phyloP scores from a whole-genome alignment of 768 basidiomycete species.

The Podaxis sp. region DNA sequence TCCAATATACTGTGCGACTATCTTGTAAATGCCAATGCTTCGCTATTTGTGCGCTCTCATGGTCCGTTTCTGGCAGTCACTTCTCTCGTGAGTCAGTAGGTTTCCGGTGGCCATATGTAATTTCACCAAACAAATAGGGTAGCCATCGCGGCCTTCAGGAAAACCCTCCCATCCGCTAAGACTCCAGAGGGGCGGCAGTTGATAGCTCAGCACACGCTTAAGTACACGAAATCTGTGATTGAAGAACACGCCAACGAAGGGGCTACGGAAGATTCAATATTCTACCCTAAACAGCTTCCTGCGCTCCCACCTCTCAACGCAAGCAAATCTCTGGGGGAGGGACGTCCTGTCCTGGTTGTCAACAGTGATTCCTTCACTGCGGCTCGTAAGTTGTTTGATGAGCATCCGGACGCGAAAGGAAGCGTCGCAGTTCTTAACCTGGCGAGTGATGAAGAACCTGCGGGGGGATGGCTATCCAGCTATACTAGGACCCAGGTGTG shows the following conservation, averaged over 20 bases:
- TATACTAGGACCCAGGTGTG: slow-evolving; percentile 33
- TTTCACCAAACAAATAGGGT: not conserved
- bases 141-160: not conserved
- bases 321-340: slow-evolving; percentile 14
- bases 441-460: slow-evolving; percentile 34
- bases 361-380: slow-evolving; percentile 39
- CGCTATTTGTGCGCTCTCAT: no score
- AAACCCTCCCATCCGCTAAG: not conserved
- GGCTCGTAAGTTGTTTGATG: slow-evolving; percentile 32
- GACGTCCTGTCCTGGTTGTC: slow-evolving; percentile 23
- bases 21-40: no score
- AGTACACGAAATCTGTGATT: slow-evolving; percentile 26
- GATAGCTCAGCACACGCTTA: slow-evolving; percentile 30
- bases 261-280: slow-evolving; percentile 30
- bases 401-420: slow-evolving; percentile 23
- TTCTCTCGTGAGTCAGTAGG: not conserved
- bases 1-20: no score
- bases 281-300: slow-evolving; percentile 28
- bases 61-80: not conserved
- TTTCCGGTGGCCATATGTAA: no score
- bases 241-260: slow-evolving; percentile 27
- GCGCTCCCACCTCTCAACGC: slow-evolving; percentile 20
- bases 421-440: slow-evolving; percentile 39
- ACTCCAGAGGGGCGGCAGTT: slow-evolving; percentile 7
- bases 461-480: slow-evolving; percentile 31